Percentiles rank a stretch among this genome's conserved stretches.
Evolutionary conservation across 345 rosid species (phyloP).

Genomic region (Erysimum cheiranthoides): DNA sequence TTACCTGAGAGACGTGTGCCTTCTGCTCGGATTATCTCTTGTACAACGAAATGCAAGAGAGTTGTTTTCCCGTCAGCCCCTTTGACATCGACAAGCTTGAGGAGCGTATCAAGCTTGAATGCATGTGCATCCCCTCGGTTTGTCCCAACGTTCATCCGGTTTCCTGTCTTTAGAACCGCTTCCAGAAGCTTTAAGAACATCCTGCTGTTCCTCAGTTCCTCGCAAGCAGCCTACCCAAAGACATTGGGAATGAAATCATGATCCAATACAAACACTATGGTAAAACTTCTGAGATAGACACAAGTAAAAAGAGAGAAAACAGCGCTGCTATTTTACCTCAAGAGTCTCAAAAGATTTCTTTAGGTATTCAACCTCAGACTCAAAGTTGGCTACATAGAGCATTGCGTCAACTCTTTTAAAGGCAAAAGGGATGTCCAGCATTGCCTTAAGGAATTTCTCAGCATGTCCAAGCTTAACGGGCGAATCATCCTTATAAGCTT

Average conservation of each 20-base stretch:
- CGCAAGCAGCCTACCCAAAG: constrained; percentile 81
- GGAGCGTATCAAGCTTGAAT: constrained; percentile 96
- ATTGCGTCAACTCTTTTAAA: constrained; percentile 82
- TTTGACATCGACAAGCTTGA: constrained; percentile 94
- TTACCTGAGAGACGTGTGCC: constrained; percentile 78
- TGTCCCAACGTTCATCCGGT: constrained; percentile 98
- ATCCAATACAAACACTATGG: not conserved
- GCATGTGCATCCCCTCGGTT: constrained; percentile 98
- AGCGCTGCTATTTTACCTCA: constrained; percentile 59
- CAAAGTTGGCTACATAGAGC: constrained; percentile 91
- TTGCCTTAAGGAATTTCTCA: constrained; percentile 86
- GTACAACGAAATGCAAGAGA: constrained; percentile 94
- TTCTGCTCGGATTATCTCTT: constrained; percentile 92
- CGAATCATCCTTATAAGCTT: constrained; percentile 76
- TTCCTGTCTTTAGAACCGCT: constrained; percentile 97
- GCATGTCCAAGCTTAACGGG: constrained; percentile 87
- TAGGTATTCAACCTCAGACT: constrained; percentile 87
- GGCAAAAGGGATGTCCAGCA: constrained; percentile 94
- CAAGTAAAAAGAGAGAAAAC: not conserved
- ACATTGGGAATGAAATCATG: not conserved
- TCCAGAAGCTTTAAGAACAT: constrained; percentile 95
- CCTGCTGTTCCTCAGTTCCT: constrained; percentile 83
- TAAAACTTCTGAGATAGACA: too few relatives aligned
- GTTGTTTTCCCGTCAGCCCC: constrained; percentile 98
- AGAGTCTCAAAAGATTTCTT: constrained; percentile 81